Percentiles rank a stretch among this genome's conserved stretches.
Conservation (phyloP, 2,329 filamentous ascomycete genomes). For the Trichoderma sp. region DNA sequence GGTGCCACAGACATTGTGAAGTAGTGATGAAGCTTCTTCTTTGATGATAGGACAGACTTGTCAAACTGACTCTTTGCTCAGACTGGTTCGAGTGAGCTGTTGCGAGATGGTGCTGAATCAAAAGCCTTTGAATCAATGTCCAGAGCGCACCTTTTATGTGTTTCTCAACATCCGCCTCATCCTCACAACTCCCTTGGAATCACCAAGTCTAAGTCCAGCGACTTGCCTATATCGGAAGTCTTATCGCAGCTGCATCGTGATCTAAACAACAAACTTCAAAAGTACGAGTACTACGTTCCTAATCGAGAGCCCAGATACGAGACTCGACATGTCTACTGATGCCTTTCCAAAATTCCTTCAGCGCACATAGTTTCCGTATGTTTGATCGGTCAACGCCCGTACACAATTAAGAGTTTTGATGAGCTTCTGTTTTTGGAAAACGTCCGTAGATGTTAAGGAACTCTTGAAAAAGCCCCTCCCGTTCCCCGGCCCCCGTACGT, state of each 20-base stretch:
- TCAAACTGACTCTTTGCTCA: background rate
- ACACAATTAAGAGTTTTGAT: background rate
- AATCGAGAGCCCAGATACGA: background rate
- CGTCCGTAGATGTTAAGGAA: background rate
- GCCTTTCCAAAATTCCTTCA: background rate
- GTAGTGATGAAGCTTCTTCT: background rate
- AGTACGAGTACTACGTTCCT: background rate
- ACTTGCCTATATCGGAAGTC: conserved; percentile 3
- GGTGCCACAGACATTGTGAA: conserved; percentile 5
- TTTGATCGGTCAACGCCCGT: background rate
- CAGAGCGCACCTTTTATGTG: background rate
- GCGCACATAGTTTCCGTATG: background rate
- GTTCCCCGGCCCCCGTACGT: background rate
- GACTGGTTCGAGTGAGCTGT: background rate
- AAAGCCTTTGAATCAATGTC: background rate
- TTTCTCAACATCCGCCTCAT: background rate
- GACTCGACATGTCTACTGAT: background rate
- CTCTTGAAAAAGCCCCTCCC: background rate
- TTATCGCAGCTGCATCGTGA: background rate
- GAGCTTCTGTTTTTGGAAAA: background rate
- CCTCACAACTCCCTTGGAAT: background rate
- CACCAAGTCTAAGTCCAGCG: background rate
- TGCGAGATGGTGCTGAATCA: background rate
- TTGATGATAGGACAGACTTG: background rate
- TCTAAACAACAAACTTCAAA: background rate